phyloP scores from a whole-genome alignment of 2,329 filamentous ascomycete genomes.

The Metarhizium robertsii region DNA sequence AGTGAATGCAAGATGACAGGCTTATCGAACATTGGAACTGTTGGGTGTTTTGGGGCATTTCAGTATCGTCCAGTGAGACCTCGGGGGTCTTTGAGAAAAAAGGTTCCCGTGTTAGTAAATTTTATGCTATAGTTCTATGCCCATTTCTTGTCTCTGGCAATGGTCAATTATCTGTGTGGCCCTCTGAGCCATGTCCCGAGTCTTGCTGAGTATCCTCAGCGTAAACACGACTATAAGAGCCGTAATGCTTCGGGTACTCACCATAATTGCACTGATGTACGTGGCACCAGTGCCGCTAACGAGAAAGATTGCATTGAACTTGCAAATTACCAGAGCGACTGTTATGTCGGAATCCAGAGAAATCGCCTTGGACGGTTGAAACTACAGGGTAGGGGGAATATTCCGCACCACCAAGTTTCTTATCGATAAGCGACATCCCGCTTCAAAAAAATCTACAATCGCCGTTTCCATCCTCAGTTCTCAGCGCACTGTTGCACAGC shows the following conservation, averaged over 20 bases:
- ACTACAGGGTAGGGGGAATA: background rate
- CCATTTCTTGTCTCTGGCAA: background rate
- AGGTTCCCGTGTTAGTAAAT: too few species aligned
- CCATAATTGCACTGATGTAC: background rate
- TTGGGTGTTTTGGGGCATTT: too few species aligned
- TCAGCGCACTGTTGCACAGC: background rate
- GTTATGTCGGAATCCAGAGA: conserved; percentile 30
- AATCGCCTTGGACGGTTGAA: background rate
- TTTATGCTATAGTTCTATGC: background rate
- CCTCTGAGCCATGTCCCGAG: background rate
- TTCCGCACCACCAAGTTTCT: background rate
- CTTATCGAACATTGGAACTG: too few species aligned
- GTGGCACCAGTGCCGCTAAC: background rate
- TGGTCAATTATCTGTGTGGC: background rate
- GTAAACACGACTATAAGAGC: background rate
- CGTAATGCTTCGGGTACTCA: background rate
- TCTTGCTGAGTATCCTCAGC: background rate
- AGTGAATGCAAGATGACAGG: too few species aligned
- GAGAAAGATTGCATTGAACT: conserved; percentile 16
- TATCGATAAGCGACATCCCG: conserved; percentile 6
- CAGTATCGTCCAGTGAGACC: too few species aligned
- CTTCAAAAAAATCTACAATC: background rate
- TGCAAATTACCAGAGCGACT: conserved; percentile 66
- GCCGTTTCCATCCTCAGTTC: conserved; percentile 9
- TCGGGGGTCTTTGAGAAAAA: too few species aligned